Base-by-base conservation (phyloP, 1,139 yeast genomes). In the Candida sanyaensis region DNA sequence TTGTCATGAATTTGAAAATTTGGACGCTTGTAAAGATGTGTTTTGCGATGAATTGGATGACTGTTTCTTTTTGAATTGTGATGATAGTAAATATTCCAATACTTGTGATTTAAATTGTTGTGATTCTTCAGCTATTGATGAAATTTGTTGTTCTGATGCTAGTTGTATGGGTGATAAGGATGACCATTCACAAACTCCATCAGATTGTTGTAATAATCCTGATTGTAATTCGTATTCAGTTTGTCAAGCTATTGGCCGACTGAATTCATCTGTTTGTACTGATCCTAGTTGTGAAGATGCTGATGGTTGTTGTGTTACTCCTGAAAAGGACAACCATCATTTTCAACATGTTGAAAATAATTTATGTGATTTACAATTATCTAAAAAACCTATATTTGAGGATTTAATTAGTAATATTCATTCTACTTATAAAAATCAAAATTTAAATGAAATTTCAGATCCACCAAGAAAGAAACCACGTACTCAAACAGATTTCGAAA, bases 31-130 rank as follows among this genome's bases (percentile, higher is more conserved):
- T 57, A 66, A 70, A 36, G 78, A 73, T 37, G 70, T 75, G 5
- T 64, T 74, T 38, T 75, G 80, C 54, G 73, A 73, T 42, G 80
- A 75, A 42, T 55, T 75, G 6, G 77, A 75, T 49, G 79, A 75
- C 55, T 76, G 80, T 47, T 75, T 70, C 59, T 75, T 67, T 50
- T 53, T 61, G 21, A 65, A 60, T 39, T 73, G 77, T 55, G 69
- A 66, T 30, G 55, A 53, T 27, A 43, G 40, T 28, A 42, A 43
- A 31, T 41, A 30, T 23, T 36, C 42, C 1, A 17, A 41, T 6
- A 42, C 49, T 13, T 58, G 60, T 44, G 50, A 51, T 29, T 52
- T 51, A 7, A 34, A 52, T 11, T 53, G 60, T 39, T 58, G 62
- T 40, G 51, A 52, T 27, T 31, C 46, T 33, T 34, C 47, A 32